These are phyloP conservation scores for Tolypocladium nubicola DNA, from an alignment of 2,329 filamentous ascomycete species.

Conservation along the genomic window DNA sequence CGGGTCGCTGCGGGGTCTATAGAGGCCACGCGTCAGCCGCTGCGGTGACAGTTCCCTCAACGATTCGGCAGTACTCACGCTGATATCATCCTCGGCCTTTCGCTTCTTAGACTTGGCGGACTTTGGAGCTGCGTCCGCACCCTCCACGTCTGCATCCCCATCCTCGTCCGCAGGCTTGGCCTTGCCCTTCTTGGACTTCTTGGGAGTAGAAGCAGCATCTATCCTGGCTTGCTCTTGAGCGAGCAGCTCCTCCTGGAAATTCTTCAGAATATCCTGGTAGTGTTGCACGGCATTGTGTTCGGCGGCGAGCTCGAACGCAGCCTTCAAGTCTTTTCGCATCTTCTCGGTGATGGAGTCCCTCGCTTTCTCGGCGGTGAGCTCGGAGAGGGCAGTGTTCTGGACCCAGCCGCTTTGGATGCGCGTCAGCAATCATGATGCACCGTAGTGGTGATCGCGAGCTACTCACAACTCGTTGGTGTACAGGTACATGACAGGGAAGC, in stretches of 20 bases:
- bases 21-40: slow-evolving; percentile 6
- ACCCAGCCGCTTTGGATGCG: slow-evolving; percentile 67
- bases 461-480: slow-evolving; percentile 95
- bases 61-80: slow-evolving; percentile 18
- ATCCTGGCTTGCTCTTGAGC: slow-evolving; percentile 40
- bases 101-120: slow-evolving; percentile 58
- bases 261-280: slow-evolving; percentile 72
- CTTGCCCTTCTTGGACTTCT: slow-evolving; percentile 34
- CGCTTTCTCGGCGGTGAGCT: slow-evolving; percentile 65
- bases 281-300: slow-evolving; percentile 67
- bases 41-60: background rate
- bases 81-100: slow-evolving; percentile 74
- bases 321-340: slow-evolving; percentile 67
- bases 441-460: background rate
- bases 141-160: slow-evolving; percentile 51
- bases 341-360: slow-evolving; percentile 61
- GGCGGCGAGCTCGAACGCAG: slow-evolving; percentile 70
- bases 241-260: slow-evolving; percentile 55
- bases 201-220: slow-evolving; percentile 28
- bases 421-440: slow-evolving; percentile 6
- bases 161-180: slow-evolving; percentile 43
- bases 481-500: slow-evolving; percentile 92
- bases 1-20: slow-evolving; percentile 46
- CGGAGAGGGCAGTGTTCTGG: slow-evolving; percentile 69
- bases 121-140: slow-evolving; percentile 54